Conservation (phyloP, 495 filamentous ascomycete genomes). For the Aspergillus avenaceus region DNA sequence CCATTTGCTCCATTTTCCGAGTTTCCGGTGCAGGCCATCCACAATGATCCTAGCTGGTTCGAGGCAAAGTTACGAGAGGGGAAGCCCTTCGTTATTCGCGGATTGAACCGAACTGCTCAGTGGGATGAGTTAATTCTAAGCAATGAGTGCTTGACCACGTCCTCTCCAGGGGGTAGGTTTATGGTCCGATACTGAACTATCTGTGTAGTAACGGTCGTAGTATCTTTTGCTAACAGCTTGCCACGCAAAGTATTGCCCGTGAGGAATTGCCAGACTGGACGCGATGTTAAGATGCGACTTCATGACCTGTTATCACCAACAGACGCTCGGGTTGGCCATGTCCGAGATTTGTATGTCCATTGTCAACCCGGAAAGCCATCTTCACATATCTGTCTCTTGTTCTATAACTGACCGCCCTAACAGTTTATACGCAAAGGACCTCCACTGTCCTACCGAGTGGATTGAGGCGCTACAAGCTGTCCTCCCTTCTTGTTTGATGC, state of each 20-base stretch:
- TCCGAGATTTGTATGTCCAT: slow-evolving; percentile 13
- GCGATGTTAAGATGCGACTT: slow-evolving; percentile 15
- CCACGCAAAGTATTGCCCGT: slow-evolving; percentile 9
- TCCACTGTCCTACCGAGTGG: slow-evolving; percentile 18
- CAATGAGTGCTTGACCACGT: slow-evolving; percentile 7
- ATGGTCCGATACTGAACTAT: neutral
- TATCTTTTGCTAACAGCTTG: neutral
- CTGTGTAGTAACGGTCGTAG: too few species aligned
- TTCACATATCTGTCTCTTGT: neutral
- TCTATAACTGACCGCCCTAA: neutral
- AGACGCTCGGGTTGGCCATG: neutral
- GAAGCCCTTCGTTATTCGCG: slow-evolving; percentile 14
- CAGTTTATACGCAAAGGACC: slow-evolving; percentile 21
- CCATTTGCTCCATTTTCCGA: slow-evolving; percentile 22
- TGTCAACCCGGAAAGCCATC: neutral
- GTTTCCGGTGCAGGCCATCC: slow-evolving; percentile 12
- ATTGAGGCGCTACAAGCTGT: slow-evolving; percentile 3
- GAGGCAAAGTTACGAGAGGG: slow-evolving; percentile 11
- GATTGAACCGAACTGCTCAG: slow-evolving; percentile 4
- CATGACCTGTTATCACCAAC: slow-evolving; percentile 11
- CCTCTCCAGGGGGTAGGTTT: slow-evolving; percentile 15
- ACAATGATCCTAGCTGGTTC: slow-evolving; percentile 4
- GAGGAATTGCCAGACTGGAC: slow-evolving; percentile 15
- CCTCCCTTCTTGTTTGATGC: slow-evolving; percentile 9
- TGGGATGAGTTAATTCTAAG: slow-evolving; percentile 8